phyloP scores from a whole-genome alignment of 1,139 yeast genomes.

The Yamadazyma atmosphaerica region DNA sequence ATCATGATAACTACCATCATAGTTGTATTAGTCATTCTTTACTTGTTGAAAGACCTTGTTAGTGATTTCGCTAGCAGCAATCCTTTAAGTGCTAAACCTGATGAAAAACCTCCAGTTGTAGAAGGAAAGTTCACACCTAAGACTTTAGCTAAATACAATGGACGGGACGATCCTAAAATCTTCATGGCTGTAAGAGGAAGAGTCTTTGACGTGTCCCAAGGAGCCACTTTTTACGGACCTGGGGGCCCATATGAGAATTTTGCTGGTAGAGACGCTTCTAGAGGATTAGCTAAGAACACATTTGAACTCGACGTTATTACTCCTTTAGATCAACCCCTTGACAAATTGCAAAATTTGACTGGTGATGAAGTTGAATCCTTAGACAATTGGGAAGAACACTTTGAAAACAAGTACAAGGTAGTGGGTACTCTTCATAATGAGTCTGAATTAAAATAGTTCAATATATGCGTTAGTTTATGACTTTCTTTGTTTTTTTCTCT shows the following conservation, averaged over 20 bases:
- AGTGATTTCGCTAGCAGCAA: constrained; percentile 17
- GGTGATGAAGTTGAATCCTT: constrained; percentile 66
- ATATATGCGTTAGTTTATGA: background rate
- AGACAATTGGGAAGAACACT: constrained; percentile 84
- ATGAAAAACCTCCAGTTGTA: constrained; percentile 56
- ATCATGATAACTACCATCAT: constrained; percentile 27
- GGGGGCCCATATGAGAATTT: constrained; percentile 94
- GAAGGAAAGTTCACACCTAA: constrained; percentile 81
- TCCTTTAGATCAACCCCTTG: constrained; percentile 70
- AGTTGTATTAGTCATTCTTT: constrained; percentile 23
- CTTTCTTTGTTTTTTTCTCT: background rate
- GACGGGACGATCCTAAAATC: constrained; percentile 73
- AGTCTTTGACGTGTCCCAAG: constrained; percentile 82
- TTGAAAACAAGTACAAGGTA: constrained; percentile 71
- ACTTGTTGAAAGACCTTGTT: constrained; percentile 23
- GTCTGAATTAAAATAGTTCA: constrained; percentile 1
- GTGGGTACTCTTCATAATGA: constrained; percentile 45
- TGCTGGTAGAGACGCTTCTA: constrained; percentile 95
- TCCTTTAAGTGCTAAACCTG: constrained; percentile 12
- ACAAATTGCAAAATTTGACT: constrained; percentile 60
- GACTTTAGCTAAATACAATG: constrained; percentile 73
- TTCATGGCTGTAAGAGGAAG: constrained; percentile 81
- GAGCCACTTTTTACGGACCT: constrained; percentile 91
- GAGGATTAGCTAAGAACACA: constrained; percentile 90
- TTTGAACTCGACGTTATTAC: constrained; percentile 67